Base-by-base conservation (phyloP, 2,329 filamentous ascomycete species). In the Colletotrichum musicola region DNA sequence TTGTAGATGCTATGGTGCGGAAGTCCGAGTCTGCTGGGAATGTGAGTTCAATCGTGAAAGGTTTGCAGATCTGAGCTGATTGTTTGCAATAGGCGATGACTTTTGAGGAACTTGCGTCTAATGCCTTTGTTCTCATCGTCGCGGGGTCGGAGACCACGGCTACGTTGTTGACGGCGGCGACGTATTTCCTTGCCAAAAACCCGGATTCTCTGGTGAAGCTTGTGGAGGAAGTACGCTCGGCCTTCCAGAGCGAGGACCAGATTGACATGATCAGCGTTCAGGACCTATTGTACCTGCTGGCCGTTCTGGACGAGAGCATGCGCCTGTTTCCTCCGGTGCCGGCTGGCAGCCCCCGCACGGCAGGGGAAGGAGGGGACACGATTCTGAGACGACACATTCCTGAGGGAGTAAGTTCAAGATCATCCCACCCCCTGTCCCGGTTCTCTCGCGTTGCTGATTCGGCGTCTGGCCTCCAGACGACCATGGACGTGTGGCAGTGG, bases 401-500 rank as follows among this genome's bases (percentile, higher is more conserved):
- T 0, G 73, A 75, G 57, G 72, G 72, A 6, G 78, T 80, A 25
- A 62, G 67, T 27, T 3, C 10, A 12, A 30, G 2, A 18, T 13
- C 16, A n/a, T n/a, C n/a, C n/a, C n/a, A n/a, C n/a, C n/a, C n/a
- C n/a, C n/a, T n/a, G n/a, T n/a, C n/a, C n/a, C n/a, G n/a, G n/a
- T n/a, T n/a, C n/a, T n/a, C n/a, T n/a, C n/a, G n/a, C n/a, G n/a
- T n/a, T 14, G 18, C 44, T 35, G 10, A 35, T 10, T 35, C 13
- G 9, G 20, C 12, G 2, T 42, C n/a, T 16, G 6, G 14, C 4
- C 1, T 1, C 13, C 6, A 25, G 82, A 84, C 80, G 1, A 70
- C 74, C 6, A 77, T 86, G 0, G 77, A 79, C 0, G 75, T 85
- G 0, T 79, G 81, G 53, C 83, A 86, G 49, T 84, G 77, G 72